phyloP scores from a whole-genome alignment of 179 eudicot species.

The Silene vulgaris region DNA sequence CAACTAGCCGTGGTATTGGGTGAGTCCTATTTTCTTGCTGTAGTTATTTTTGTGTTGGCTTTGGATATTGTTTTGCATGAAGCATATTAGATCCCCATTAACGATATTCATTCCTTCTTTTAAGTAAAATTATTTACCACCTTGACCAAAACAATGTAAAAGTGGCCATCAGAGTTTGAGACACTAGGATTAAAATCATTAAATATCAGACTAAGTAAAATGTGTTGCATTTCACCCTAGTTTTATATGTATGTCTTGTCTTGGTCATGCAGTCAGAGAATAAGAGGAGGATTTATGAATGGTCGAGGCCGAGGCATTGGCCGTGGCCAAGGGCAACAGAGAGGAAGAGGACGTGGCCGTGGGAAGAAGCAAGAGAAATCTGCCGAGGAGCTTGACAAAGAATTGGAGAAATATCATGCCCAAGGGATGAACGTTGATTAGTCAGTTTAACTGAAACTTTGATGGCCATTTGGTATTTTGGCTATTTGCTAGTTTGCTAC shows the following conservation, averaged over 20 bases:
- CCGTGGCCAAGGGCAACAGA: constrained; percentile 18
- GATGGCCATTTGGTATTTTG: neutral
- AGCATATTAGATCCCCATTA: neutral
- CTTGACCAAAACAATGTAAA: neutral
- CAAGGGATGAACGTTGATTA: constrained; percentile 59
- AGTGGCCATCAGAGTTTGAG: too few relatives aligned
- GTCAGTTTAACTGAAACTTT: neutral
- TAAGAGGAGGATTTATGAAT: constrained; percentile 47
- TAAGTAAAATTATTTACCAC: neutral
- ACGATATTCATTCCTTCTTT: too few relatives aligned
- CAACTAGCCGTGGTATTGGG: constrained; percentile 35
- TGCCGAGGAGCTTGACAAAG: constrained; percentile 86
- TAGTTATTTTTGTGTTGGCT: neutral
- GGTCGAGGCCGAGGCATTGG: constrained; percentile 22
- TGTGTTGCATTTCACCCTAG: neutral
- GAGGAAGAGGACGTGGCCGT: constrained; percentile 30
- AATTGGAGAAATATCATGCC: constrained; percentile 74
- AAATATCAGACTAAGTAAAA: too few relatives aligned
- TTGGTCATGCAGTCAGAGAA: constrained; percentile 39
- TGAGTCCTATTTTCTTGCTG: constrained; percentile 17
- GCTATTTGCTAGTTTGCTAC: neutral
- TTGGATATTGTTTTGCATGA: neutral
- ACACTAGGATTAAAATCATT: too few relatives aligned
- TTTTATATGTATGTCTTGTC: neutral
- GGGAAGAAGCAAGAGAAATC: constrained; percentile 57